These are phyloP conservation scores for Aspergillus saccharolyticus DNA, from an alignment of 495 filamentous ascomycete species.

Conservation along the genomic window DNA sequence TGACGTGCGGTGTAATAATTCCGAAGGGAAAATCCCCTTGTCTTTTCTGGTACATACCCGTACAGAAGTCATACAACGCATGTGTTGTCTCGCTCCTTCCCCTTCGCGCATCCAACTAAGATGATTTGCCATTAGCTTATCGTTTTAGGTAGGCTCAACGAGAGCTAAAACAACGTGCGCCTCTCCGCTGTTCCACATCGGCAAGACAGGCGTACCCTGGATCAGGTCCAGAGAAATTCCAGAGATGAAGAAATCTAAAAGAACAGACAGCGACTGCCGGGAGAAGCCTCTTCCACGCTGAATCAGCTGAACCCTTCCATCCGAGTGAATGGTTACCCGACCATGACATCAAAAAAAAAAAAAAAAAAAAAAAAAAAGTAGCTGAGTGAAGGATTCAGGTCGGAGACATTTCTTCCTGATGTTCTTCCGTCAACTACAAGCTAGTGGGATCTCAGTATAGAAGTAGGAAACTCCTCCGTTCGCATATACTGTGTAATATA, in stretches of 20 bases:
- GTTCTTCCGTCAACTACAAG: not conserved
- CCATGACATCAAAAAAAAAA: not conserved
- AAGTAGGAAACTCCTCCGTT: not conserved
- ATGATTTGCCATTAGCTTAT: conserved; percentile 14
- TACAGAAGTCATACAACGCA: no score
- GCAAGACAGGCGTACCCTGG: not conserved
- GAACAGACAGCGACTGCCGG: not conserved
- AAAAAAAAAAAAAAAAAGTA: not conserved
- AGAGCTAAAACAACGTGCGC: conserved; percentile 20
- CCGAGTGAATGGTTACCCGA: not conserved
- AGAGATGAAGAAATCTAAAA: not conserved
- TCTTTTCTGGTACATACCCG: not conserved
- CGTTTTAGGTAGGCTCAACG: conserved; percentile 16
- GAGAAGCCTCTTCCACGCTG: not conserved
- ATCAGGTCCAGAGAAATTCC: not conserved
- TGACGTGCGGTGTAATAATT: not conserved
- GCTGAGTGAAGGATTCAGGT: not conserved
- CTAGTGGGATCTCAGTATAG: not conserved
- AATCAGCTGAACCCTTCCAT: not conserved
- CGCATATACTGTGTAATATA: conserved; percentile 1
- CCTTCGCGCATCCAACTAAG: not conserved
- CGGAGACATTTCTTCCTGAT: not conserved
- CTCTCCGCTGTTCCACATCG: conserved; percentile 10
- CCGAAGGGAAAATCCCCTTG: not conserved
- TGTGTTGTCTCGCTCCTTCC: not conserved